phyloP scores from a whole-genome alignment of 495 filamentous ascomycete species.

The Podospora appendiculata region DNA sequence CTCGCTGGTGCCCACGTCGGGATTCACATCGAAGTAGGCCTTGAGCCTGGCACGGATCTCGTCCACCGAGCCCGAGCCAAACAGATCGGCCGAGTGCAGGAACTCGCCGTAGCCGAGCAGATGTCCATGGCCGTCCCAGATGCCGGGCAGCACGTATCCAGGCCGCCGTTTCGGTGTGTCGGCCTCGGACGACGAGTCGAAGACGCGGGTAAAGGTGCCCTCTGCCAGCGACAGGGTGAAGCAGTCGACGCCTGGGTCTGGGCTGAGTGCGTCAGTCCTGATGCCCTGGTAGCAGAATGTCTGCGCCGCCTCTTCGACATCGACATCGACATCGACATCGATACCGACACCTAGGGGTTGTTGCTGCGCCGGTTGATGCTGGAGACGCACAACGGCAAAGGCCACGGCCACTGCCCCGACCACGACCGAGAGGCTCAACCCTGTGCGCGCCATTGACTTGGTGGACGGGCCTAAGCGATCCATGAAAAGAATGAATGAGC shows the following conservation, averaged over 20 bases:
- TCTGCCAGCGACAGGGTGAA: slow-evolving; percentile 29
- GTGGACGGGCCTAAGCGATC: not conserved
- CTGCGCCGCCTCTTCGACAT: not conserved
- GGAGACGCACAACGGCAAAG: slow-evolving; percentile 1
- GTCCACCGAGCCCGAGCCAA: slow-evolving; percentile 41
- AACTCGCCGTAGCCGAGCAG: slow-evolving; percentile 57
- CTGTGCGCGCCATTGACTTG: slow-evolving; percentile 4
- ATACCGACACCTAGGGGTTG: not conserved
- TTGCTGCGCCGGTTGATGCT: not conserved
- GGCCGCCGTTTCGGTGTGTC: not conserved
- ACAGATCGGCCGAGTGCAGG: slow-evolving; percentile 51
- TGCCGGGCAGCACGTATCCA: slow-evolving; percentile 48
- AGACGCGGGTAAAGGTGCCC: slow-evolving; percentile 25
- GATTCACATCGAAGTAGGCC: slow-evolving; percentile 33
- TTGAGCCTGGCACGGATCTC: slow-evolving; percentile 41
- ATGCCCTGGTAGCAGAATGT: slow-evolving; percentile 33
- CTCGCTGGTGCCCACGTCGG: slow-evolving; percentile 31
- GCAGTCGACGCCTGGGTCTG: slow-evolving; percentile 24
- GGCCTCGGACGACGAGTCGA: slow-evolving; percentile 2
- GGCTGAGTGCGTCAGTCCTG: slow-evolving; percentile 15
- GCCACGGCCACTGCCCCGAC: slow-evolving; percentile 10
- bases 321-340: not conserved
- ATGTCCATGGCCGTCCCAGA: slow-evolving; percentile 62
- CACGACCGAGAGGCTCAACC: slow-evolving; percentile 13
- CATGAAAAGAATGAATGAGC: no score